Percentiles rank a stretch among this genome's conserved stretches.
These are phyloP conservation scores for Zygosaccharomyces sapae DNA, from an alignment of 1,139 yeast species.

Conservation along the genomic window DNA sequence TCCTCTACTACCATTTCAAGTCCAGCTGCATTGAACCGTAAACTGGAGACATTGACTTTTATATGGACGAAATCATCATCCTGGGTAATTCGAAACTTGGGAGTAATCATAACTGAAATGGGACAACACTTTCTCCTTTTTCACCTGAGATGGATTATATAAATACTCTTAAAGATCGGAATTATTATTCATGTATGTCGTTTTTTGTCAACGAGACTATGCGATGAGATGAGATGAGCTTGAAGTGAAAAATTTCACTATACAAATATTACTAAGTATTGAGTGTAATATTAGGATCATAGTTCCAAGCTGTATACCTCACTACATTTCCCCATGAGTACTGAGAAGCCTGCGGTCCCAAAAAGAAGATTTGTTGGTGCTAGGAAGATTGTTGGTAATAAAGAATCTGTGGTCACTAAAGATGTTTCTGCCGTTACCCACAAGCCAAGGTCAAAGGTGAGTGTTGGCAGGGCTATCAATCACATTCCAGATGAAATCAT, in stretches of 20 bases:
- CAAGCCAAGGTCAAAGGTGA: constrained; percentile 31
- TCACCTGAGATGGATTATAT: not conserved
- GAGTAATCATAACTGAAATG: constrained; percentile 65
- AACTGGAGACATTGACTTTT: constrained; percentile 55
- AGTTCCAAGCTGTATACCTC: not conserved
- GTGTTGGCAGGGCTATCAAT: constrained; percentile 58
- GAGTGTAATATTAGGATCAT: no score
- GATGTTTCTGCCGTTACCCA: constrained; percentile 30
- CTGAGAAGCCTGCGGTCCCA: constrained; percentile 24
- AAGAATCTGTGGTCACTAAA: constrained; percentile 10
- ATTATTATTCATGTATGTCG: not conserved
- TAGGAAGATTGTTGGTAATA: constrained; percentile 22
- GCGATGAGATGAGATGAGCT: constrained; percentile 10
- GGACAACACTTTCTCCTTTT: not conserved
- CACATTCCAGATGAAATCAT: constrained; percentile 90
- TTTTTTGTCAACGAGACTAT: constrained; percentile 1
- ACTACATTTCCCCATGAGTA: constrained; percentile 1
- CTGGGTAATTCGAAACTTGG: constrained; percentile 70
- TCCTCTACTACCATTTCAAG: constrained; percentile 75
- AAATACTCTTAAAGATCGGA: not conserved
- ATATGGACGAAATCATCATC: constrained; percentile 68
- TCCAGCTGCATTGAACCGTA: constrained; percentile 62
- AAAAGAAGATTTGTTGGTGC: constrained; percentile 47
- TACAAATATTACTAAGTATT: not conserved
- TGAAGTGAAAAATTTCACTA: constrained; percentile 5